phyloP scores from a whole-genome alignment of 441 rosid genomes.

The Aleurites moluccanus region DNA sequence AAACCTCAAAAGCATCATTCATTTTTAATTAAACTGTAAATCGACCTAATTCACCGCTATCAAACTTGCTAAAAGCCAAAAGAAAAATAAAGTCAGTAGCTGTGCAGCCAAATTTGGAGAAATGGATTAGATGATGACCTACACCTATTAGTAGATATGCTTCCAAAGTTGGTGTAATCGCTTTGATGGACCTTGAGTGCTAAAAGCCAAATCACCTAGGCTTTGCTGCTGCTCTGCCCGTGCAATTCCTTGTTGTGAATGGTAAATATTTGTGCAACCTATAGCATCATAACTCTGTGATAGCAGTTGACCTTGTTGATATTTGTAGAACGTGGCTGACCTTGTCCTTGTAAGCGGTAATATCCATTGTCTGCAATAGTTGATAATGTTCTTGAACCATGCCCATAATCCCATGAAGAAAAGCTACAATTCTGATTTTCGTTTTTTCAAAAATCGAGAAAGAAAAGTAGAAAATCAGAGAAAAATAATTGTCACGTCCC shows the following conservation, averaged over 20 bases:
- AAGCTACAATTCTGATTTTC: conserved; percentile 31
- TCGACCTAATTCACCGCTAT: conserved; percentile 23
- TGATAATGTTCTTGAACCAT: conserved; percentile 26
- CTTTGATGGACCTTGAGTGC: conserved; percentile 22
- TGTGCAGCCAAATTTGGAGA: not conserved
- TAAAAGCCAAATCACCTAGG: conserved; percentile 17
- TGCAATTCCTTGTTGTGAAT: conserved; percentile 25
- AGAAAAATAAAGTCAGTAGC: conserved; percentile 4
- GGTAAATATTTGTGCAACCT: no score
- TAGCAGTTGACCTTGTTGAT: conserved; percentile 31
- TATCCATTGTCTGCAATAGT: conserved; percentile 21
- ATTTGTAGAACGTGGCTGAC: conserved; percentile 30
- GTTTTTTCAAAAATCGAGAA: not conserved
- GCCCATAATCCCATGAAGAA: conserved; percentile 27
- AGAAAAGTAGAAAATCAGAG: not conserved
- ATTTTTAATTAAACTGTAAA: not conserved
- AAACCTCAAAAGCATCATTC: conserved; percentile 20
- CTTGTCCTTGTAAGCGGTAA: conserved; percentile 24
- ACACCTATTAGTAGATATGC: conserved; percentile 30
- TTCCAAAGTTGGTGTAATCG: conserved; percentile 30
- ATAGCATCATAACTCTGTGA: conserved; percentile 29
- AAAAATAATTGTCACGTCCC: no score
- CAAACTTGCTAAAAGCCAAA: conserved; percentile 15
- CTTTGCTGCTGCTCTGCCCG: conserved; percentile 30
- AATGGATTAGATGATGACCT: conserved; percentile 9